A percentile compares a stretch with the other conserved stretches of the same genome.
Conservation (phyloP, 75 land plant species). For the Pinus tabuliformis region DNA sequence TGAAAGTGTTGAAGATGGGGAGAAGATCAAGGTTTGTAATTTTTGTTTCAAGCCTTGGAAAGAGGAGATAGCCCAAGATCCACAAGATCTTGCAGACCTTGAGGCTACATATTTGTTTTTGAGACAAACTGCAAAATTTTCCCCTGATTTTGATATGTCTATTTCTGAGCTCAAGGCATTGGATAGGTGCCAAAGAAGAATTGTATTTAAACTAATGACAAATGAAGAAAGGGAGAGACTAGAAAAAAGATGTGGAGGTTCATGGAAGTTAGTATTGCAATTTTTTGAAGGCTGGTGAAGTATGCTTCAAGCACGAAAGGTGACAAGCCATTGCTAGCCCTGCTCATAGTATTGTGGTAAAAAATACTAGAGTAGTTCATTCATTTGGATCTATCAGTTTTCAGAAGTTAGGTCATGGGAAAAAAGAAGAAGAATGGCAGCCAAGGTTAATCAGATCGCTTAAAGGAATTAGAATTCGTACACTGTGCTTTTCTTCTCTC, state of each 20-base stretch:
- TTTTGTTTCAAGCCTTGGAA: slow-evolving; percentile 70
- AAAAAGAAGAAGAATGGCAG: slow-evolving; percentile 55
- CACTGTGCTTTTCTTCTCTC: too few species aligned
- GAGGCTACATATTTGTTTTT: slow-evolving; percentile 83
- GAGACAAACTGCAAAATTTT: slow-evolving; percentile 65
- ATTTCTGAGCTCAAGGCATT: slow-evolving; percentile 76
- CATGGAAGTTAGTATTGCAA: slow-evolving; percentile 78
- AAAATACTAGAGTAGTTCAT: slow-evolving; percentile 50
- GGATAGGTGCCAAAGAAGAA: slow-evolving; percentile 73
- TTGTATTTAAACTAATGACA: slow-evolving; percentile 66
- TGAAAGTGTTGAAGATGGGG: slow-evolving; percentile 34
- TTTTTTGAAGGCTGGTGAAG: slow-evolving; percentile 68
- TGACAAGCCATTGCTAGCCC: slow-evolving; percentile 86
- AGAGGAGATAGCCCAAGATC: slow-evolving; percentile 20
- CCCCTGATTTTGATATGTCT: slow-evolving; percentile 61
- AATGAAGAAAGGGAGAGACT: slow-evolving; percentile 38
- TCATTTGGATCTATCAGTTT: slow-evolving; percentile 74
- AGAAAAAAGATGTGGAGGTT: slow-evolving; percentile 70
- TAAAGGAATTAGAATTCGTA: too few species aligned
- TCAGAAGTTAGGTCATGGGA: slow-evolving; percentile 86
- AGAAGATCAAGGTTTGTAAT: slow-evolving; percentile 77
- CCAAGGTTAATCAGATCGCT: slow-evolving; percentile 74
- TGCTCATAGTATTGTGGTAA: slow-evolving; percentile 81
- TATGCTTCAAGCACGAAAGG: slow-evolving; percentile 55
- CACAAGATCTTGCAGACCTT: slow-evolving; percentile 81